Percentiles rank a stretch among this genome's conserved stretches.
Conservation (phyloP, 257 asterid species). For the Parsonsia alboflavescens region DNA sequence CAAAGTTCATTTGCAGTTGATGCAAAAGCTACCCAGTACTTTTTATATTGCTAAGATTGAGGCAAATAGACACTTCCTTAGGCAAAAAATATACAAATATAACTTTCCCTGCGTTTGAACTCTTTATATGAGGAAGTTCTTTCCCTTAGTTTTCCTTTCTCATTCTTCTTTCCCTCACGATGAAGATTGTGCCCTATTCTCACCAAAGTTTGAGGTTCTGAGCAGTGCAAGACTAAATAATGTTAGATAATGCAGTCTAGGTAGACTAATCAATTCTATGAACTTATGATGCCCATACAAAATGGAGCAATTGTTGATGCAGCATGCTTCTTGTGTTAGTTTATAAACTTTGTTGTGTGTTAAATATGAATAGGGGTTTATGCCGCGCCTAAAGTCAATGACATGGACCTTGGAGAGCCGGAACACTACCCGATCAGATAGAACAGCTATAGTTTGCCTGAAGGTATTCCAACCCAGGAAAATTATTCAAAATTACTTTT, state of each 20-base stretch:
- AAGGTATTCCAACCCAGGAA: constrained; percentile 28
- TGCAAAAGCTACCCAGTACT: no score
- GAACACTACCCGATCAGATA: constrained; percentile 21
- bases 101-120: no score
- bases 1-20: no score
- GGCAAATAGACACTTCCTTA: no score
- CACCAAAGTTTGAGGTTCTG: background rate
- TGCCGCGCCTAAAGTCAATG: constrained; percentile 44
- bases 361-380: constrained; percentile 25
- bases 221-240: background rate
- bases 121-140: no score
- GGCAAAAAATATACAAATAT: no score
- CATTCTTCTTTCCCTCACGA: no score
- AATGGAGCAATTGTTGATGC: background rate
- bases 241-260: background rate
- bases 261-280: background rate
- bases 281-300: background rate
- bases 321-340: background rate
- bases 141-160: no score
- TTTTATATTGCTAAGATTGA: no score
- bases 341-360: background rate
- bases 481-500: background rate
- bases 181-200: no score
- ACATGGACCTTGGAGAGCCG: constrained; percentile 42
- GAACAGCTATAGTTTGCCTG: constrained; percentile 40